Evolutionary conservation across 169 alveolate genomes (phyloP), one percentile per base, ranked within the genome.

Genomic region (Pseudocohnilembus persalinus): DNA sequence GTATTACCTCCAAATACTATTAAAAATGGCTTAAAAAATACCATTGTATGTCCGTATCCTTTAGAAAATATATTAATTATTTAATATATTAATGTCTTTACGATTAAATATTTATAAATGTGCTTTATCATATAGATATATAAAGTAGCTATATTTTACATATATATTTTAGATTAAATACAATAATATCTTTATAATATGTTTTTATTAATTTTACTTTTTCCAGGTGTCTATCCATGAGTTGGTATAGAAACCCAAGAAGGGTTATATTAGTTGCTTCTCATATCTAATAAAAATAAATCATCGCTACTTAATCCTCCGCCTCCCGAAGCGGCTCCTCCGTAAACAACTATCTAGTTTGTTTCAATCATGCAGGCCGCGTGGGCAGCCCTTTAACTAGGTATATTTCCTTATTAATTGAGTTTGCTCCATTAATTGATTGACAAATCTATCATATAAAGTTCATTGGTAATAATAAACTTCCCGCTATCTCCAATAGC

Each of bases 291-390:
- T 77, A 99, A 92, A 88, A 97, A 98, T 31, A 98, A 95, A 87
- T 98, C 99, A 88, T 98, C 99, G 33, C 98, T 96, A 35, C 99
- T 97, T 74, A 99, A 93, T 28, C 89, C 78, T 79, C 99, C 95
- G 11, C 99, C 99, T 1, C 99, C 94, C n/a, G 99, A 99, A 26
- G 99, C 98, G 33, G 99, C 99, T 0, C 99, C 99, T 31, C 99
- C 99, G 88, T 97, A 98, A 79, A 98, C 93, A 27, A 98, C 99
- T 89, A 98, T 94, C 87, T 98, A 99, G 88, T 92, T 87, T 77
- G 94, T 88, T 82, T 99, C 99, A 16, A 98, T 99, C 85, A 99
- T 94, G 31, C 99, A 98, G 24, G 99, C 98, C 26, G 99, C 98
- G 89, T 99, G 99, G 0, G 99, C 99, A 28, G 99, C 99, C 75